Evolutionary conservation across 208 protist genomes (phyloP), one percentile per base, ranked within the genome.

Genomic region (Balamuthia mandrillaris): DNA sequence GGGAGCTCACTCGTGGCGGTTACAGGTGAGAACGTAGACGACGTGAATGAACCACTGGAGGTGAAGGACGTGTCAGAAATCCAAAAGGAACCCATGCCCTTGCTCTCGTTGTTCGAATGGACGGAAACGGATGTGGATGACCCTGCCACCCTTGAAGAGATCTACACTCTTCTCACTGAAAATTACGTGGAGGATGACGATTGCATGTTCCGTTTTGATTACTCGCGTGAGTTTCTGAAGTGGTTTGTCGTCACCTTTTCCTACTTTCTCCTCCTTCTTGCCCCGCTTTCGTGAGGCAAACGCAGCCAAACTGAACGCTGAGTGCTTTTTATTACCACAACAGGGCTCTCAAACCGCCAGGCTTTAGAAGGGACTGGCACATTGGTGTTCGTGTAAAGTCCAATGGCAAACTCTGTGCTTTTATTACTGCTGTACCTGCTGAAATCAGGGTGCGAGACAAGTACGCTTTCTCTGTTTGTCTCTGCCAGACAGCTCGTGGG

Each of bases 151-250:
- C 68, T 95, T 47, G 33, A 90, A n/a, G 91, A 95, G 70, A 65
- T 99, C 2, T 98, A 98, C 90, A 91, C 94, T 47, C 93, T 99
- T 6, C 94, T 99, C 14, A 94, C 94, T 10, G 94, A 98, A 54
- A 98, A 99, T 87, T 99, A 99, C 88, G 98, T 99, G 6, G 98
- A 99, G 88, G 98, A 99, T 86, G 94, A 97, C 78, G 96, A 99
- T 68, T 95, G 93, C 87, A 98, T 98, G 95, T 99, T 99, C 90
- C 96, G 98, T 63, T 99, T 99, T 89, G 98, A 98, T 65, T 99
- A 99, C 89, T 98, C 97, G n/a, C 44, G 90, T 44, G 91, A 95
- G 35, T 99, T 99, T 87, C 88, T 99, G 6, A 91, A 88, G 31
- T 99, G 97, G 97, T 91, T 72, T 51, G n/a, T n/a, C 14, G 18